A percentile compares a stretch with the other conserved stretches of the same genome.
Evolutionary conservation across 83 land plant genomes (phyloP).

Genomic region (Thuja plicata): DNA sequence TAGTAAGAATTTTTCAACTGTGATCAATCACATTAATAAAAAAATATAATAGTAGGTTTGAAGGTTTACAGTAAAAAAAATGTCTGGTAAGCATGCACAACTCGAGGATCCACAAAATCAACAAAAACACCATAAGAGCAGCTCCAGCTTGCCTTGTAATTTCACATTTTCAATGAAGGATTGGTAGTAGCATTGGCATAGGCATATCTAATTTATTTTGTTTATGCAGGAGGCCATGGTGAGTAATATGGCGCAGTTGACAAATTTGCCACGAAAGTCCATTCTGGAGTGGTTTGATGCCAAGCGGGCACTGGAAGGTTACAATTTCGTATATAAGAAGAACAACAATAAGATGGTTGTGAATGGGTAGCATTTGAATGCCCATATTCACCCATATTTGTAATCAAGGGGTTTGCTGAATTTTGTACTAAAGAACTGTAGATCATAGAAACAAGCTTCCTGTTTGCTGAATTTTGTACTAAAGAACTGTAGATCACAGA

Average conservation of each 20-base stretch:
- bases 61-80: too few species aligned
- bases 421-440: not conserved
- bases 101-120: too few species aligned
- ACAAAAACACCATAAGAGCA: not conserved
- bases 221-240: constrained; percentile 60
- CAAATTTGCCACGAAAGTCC: constrained; percentile 54
- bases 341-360: not conserved
- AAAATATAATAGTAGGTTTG: too few species aligned
- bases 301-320: constrained; percentile 38
- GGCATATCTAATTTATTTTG: not conserved
- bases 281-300: constrained; percentile 68
- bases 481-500: not conserved
- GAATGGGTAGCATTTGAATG: not conserved
- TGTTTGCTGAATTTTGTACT: not conserved
- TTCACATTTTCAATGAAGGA: not conserved
- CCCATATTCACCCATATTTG: not conserved
- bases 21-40: too few species aligned
- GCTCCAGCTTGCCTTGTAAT: not conserved
- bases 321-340: constrained; percentile 9
- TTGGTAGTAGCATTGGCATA: not conserved
- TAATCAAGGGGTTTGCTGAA: not conserved
- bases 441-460: not conserved
- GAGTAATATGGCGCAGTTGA: constrained; percentile 55
- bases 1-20: too few species aligned
- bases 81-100: too few species aligned